phyloP scores from a whole-genome alignment of 257 asterid genomes.

The Perilla frutescens region DNA sequence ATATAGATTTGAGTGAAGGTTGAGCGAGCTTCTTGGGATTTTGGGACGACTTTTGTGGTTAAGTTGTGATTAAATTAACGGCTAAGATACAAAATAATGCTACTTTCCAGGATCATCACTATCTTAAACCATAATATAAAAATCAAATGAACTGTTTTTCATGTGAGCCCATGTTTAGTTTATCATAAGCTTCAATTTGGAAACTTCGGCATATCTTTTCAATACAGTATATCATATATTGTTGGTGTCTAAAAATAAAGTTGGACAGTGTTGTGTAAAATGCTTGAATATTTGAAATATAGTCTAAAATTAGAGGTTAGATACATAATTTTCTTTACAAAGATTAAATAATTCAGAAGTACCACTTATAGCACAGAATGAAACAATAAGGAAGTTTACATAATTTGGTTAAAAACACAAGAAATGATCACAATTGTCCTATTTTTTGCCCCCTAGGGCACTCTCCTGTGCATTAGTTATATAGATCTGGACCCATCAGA shows the following conservation, averaged over 20 bases:
- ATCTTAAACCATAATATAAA: background rate
- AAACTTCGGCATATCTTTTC: conserved; percentile 10
- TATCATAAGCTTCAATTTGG: background rate
- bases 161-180: conserved; percentile 18
- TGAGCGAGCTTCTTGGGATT: conserved; percentile 39
- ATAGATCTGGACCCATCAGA: too few relatives aligned
- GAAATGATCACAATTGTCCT: too few relatives aligned
- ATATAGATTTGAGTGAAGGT: conserved; percentile 32
- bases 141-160: conserved; percentile 23
- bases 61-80: conserved; percentile 24
- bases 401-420: too few relatives aligned
- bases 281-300: background rate
- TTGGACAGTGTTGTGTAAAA: background rate
- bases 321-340: background rate
- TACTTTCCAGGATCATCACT: conserved; percentile 37
- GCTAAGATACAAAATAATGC: conserved; percentile 36
- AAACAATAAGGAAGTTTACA: too few relatives aligned
- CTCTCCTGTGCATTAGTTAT: too few relatives aligned
- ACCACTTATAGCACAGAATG: too few relatives aligned
- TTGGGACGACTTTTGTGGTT: conserved; percentile 47
- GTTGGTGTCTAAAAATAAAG: background rate
- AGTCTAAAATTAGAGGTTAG: background rate
- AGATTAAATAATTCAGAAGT: too few relatives aligned
- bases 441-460: too few relatives aligned
- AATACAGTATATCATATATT: background rate